phyloP scores from a whole-genome alignment of 768 basidiomycete genomes.

The Cystofilobasidium capitatum region DNA sequence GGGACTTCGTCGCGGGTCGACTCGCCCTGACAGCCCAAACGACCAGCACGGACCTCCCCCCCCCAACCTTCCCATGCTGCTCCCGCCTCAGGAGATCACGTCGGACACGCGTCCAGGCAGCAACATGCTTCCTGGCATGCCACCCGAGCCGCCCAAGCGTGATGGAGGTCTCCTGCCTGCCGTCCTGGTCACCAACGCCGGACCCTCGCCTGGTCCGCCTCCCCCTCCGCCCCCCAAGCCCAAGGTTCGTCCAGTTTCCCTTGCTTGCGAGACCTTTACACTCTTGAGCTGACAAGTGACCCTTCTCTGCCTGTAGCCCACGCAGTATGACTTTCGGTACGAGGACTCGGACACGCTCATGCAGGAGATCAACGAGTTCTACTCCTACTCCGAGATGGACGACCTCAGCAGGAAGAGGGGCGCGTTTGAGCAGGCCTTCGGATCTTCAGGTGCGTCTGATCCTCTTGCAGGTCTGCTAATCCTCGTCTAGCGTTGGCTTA shows the following conservation, averaged over 20 bases:
- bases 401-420: conserved; percentile 78
- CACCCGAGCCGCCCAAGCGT: neutral
- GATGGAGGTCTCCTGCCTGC: neutral
- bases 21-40: too few species aligned
- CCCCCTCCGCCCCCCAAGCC: conserved; percentile 13
- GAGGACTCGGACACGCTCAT: conserved; percentile 93
- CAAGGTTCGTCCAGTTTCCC: conserved; percentile 7
- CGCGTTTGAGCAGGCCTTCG: conserved; percentile 75
- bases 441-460: neutral
- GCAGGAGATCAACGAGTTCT: conserved; percentile 96
- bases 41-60: too few species aligned
- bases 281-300: neutral
- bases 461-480: too few species aligned
- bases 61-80: neutral
- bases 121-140: neutral
- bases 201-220: neutral
- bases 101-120: neutral
- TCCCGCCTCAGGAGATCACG: conserved; percentile 4
- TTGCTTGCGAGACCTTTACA: neutral
- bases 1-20: too few species aligned
- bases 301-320: conserved; percentile 4
- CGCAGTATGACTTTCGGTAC: conserved; percentile 74
- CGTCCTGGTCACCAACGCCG: neutral
- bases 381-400: conserved; percentile 89
- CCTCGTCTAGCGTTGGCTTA: too few species aligned